phyloP scores from a whole-genome alignment of 208 protist genomes.

The Vickermania spadyakhi region DNA sequence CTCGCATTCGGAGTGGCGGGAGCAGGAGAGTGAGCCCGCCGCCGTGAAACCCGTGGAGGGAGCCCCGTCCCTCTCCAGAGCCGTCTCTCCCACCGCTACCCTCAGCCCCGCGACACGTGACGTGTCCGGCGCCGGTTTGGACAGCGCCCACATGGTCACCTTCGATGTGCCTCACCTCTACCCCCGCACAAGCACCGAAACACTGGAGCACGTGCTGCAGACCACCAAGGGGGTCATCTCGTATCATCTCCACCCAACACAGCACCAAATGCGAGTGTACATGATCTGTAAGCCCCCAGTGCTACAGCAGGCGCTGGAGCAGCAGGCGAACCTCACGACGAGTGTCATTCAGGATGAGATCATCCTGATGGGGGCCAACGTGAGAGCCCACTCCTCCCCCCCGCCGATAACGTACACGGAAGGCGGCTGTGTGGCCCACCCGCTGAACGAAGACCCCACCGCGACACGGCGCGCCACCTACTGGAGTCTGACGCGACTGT shows the following conservation, averaged over 20 bases:
- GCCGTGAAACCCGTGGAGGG: not conserved
- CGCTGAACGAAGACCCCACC: not conserved
- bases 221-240: slow-evolving; percentile 69
- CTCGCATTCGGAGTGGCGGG: not conserved
- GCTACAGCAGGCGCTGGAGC: slow-evolving; percentile 32
- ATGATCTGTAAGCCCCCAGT: slow-evolving; percentile 25
- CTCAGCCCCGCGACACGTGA: not conserved
- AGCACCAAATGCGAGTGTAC: slow-evolving; percentile 53
- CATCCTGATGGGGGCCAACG: slow-evolving; percentile 3
- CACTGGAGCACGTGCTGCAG: slow-evolving; percentile 78
- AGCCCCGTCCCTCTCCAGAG: not conserved
- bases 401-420: not conserved
- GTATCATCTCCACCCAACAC: slow-evolving; percentile 61
- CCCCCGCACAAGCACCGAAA: slow-evolving; percentile 25
- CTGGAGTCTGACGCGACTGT: not conserved
- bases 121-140: slow-evolving; percentile 15
- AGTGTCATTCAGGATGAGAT: slow-evolving; percentile 35
- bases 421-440: slow-evolving; percentile 7
- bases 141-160: slow-evolving; percentile 45
- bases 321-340: slow-evolving; percentile 41
- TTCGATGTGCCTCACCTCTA: slow-evolving; percentile 72
- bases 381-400: slow-evolving; percentile 2
- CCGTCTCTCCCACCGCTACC: not conserved
- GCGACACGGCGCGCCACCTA: not conserved
- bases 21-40: slow-evolving; percentile 2